Evolutionary conservation across 2,329 filamentous ascomycete species (phyloP).

Genomic region (Rhynchosporium graminicola): DNA sequence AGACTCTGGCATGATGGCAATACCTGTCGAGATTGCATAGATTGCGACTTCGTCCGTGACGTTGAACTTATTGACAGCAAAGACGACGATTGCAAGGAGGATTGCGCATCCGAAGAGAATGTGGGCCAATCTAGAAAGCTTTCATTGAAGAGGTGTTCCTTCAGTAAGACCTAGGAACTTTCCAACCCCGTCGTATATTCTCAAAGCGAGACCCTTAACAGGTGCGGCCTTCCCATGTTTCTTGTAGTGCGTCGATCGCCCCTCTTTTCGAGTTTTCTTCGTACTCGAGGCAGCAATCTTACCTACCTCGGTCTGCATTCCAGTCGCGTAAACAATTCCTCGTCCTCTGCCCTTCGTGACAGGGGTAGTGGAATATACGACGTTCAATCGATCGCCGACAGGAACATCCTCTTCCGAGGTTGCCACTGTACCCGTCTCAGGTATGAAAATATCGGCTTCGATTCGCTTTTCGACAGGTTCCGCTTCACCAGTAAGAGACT

Average conservation of each 20-base stretch:
- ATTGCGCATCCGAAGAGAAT: conserved; percentile 60
- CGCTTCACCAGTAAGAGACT: conserved; percentile 96
- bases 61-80: conserved; percentile 49
- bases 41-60: conserved; percentile 44
- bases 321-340: conserved; percentile 55
- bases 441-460: conserved; percentile 45
- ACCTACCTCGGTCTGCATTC: conserved; percentile 59
- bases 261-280: conserved; percentile 55
- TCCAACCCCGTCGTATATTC: conserved; percentile 50
- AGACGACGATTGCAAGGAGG: conserved; percentile 44
- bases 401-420: conserved; percentile 47
- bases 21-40: conserved; percentile 41
- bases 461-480: conserved; percentile 87
- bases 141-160: conserved; percentile 66
- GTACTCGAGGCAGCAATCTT: conserved; percentile 53
- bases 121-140: conserved; percentile 64
- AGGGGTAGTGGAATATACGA: too few species aligned
- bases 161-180: conserved; percentile 60
- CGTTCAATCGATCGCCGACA: conserved; percentile 56
- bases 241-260: conserved; percentile 47
- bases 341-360: conserved; percentile 56
- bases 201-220: conserved; percentile 51
- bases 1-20: conserved; percentile 64
- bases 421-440: conserved; percentile 32
- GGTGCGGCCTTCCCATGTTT: conserved; percentile 48